Evolutionary conservation across 345 rosid genomes (phyloP).

Genomic region (Eucalyptus melliodora): DNA sequence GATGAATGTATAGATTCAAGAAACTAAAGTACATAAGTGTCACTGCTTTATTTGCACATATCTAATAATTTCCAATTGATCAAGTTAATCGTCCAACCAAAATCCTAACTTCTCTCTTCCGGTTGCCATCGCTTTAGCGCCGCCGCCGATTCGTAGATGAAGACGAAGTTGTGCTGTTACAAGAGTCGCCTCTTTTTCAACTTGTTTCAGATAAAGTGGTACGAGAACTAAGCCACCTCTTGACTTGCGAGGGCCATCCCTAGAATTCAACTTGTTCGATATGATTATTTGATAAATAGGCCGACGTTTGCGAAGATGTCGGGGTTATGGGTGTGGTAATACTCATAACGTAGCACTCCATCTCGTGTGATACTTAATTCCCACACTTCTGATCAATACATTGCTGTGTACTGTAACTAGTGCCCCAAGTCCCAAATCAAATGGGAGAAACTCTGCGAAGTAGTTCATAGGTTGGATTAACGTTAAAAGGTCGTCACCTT

Average conservation of each 20-base stretch:
- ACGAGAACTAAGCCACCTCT: background rate
- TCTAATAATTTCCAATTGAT: background rate
- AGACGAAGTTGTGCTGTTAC: background rate
- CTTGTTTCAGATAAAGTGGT: background rate
- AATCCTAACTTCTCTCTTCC: background rate
- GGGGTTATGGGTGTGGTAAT: background rate
- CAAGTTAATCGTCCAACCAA: background rate
- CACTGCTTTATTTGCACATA: background rate
- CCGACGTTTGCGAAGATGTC: too few species aligned
- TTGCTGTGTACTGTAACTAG: background rate
- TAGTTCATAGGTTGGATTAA: background rate
- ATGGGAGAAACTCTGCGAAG: background rate
- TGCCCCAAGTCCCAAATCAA: background rate
- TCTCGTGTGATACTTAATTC: background rate
- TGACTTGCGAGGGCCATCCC: background rate
- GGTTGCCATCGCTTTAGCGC: background rate
- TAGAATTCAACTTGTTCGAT: background rate
- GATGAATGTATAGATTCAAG: background rate
- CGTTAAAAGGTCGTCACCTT: too few species aligned
- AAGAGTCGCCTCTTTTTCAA: background rate
- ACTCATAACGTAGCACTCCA: background rate
- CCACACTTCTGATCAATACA: background rate
- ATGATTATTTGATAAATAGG: background rate
- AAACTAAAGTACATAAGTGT: background rate
- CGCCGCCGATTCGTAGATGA: background rate